phyloP scores from a whole-genome alignment of 345 rosid species.

The Sonneratia caseolaris region DNA sequence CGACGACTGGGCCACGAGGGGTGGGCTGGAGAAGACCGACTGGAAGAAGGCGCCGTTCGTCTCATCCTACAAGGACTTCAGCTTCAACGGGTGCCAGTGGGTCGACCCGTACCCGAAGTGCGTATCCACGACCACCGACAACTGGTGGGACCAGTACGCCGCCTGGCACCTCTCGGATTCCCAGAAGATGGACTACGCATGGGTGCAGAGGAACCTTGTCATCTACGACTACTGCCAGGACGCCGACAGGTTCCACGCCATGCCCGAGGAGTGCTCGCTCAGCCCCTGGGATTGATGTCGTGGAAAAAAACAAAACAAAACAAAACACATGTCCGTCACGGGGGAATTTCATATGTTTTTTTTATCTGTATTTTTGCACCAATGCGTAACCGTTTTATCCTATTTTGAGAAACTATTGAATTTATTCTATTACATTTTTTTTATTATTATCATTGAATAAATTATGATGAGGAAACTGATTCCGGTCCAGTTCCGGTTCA shows the following conservation, averaged over 20 bases:
- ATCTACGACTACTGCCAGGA: conserved; percentile 85
- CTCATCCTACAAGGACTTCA: conserved; percentile 78
- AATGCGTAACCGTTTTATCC: not conserved
- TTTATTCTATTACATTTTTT: not conserved
- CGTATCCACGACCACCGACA: conserved; percentile 72
- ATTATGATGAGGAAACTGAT: no score
- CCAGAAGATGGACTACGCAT: conserved; percentile 74
- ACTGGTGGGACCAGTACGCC: conserved; percentile 88
- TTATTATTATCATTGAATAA: not conserved
- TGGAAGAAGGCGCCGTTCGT: conserved; percentile 88
- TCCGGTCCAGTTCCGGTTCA: no score
- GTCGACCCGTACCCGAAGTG: conserved; percentile 83
- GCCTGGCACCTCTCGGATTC: conserved; percentile 84
- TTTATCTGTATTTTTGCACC: not conserved
- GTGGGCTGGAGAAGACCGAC: conserved; percentile 89
- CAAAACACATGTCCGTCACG: not conserved
- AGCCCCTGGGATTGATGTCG: conserved; percentile 65
- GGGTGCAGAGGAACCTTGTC: conserved; percentile 89
- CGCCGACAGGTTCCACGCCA: conserved; percentile 35
- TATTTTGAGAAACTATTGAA: not conserved
- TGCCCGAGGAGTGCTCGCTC: conserved; percentile 74
- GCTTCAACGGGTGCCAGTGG: conserved; percentile 83
- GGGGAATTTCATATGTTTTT: not conserved
- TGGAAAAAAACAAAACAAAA: no score
- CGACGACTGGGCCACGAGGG: conserved; percentile 95